These are phyloP conservation scores for Suhomyces taliae DNA, from an alignment of 1,139 yeast species.

Conservation along the genomic window DNA sequence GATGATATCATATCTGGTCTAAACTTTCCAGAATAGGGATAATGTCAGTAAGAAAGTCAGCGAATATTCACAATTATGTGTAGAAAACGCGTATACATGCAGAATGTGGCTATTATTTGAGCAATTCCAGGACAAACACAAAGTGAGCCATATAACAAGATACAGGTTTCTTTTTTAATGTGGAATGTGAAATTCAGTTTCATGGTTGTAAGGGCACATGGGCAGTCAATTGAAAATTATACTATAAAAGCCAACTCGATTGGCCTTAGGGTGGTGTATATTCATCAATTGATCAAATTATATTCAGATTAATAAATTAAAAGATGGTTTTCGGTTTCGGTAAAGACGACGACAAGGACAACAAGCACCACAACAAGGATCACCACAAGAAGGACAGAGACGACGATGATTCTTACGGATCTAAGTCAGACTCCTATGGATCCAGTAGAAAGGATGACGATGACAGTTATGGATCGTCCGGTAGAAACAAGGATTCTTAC, in stretches of 20 bases:
- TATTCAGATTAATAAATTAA: background rate
- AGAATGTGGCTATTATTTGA: background rate
- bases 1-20: background rate
- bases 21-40: background rate
- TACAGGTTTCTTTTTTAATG: background rate
- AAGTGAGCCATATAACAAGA: background rate
- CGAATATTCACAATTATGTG: background rate
- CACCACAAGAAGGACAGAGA: slow-evolving; percentile 11
- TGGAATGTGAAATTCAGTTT: slow-evolving; percentile 1
- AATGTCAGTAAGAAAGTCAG: background rate
- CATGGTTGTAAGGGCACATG: slow-evolving; percentile 2
- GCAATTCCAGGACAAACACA: background rate
- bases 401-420: slow-evolving; percentile 14
- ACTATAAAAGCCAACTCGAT: background rate
- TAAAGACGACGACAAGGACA: slow-evolving; percentile 16
- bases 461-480: slow-evolving; percentile 13
- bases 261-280: background rate
- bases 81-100: background rate
- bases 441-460: slow-evolving; percentile 9
- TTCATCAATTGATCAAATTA: background rate
- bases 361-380: slow-evolving; percentile 5
- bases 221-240: background rate
- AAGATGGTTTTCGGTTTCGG: slow-evolving; percentile 22
- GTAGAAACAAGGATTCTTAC: slow-evolving; percentile 7
- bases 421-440: slow-evolving; percentile 12